These are phyloP conservation scores for Ustilago sp. DNA, from an alignment of 1,284 basidiomycete genomes.

Conservation along the genomic window DNA sequence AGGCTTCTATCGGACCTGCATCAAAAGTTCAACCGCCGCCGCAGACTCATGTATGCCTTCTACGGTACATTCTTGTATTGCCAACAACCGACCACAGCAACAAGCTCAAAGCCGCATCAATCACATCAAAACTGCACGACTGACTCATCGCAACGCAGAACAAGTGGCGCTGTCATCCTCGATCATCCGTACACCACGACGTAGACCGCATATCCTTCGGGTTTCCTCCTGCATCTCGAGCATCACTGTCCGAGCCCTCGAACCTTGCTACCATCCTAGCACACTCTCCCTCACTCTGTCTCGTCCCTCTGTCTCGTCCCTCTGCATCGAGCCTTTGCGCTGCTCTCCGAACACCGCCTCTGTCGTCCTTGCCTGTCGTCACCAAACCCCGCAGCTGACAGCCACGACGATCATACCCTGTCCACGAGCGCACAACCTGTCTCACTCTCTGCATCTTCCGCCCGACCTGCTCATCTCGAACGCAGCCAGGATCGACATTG, in stretches of 20 bases:
- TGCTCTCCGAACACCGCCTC: not conserved
- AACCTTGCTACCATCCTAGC: slow-evolving; percentile 9
- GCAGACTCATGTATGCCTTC: slow-evolving; percentile 7
- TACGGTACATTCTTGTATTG: slow-evolving; percentile 15
- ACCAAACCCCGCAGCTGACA: slow-evolving; percentile 21
- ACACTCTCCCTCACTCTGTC: slow-evolving; percentile 1
- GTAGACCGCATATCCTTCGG: slow-evolving; percentile 22
- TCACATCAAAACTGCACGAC: not conserved
- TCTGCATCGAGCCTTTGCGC: not conserved
- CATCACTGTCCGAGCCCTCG: slow-evolving; percentile 31
- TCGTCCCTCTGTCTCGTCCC: not conserved
- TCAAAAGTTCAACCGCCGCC: slow-evolving; percentile 11
- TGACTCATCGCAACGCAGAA: not conserved
- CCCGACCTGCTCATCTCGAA: slow-evolving; percentile 19
- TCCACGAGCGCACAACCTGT: not conserved
- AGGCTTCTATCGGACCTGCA: slow-evolving; percentile 27
- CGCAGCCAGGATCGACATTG: slow-evolving; percentile 43
- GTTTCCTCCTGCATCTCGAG: slow-evolving; percentile 25
- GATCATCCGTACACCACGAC: slow-evolving; percentile 18
- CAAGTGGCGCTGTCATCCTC: slow-evolving; percentile 6
- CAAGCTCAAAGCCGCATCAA: not conserved
- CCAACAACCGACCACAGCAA: not conserved
- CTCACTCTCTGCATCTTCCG: slow-evolving; percentile 10
- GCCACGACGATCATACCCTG: slow-evolving; percentile 10
- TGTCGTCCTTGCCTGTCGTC: not conserved